Conservation (phyloP, 1,284 basidiomycete species). For the Athelia sp. region DNA sequence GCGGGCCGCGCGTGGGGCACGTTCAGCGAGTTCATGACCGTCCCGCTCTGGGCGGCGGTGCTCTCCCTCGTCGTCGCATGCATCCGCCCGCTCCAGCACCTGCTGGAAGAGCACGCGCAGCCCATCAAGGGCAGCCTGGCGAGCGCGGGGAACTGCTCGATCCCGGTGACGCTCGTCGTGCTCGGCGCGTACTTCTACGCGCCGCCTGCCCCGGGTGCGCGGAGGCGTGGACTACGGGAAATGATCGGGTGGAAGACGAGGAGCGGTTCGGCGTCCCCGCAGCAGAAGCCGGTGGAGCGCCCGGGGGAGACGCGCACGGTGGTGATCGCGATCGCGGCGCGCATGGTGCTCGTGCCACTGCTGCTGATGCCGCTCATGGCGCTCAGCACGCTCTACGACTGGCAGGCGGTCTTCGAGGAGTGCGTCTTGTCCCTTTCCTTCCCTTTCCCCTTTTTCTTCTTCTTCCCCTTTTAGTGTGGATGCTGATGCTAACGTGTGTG, state of each 20-base stretch:
- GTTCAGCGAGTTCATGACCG: conserved; percentile 81
- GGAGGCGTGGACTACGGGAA: conserved; percentile 35
- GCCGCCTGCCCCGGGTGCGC: conserved; percentile 25
- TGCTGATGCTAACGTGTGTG: too few species aligned
- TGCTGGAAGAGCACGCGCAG: conserved; percentile 54
- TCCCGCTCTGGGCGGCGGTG: conserved; percentile 79
- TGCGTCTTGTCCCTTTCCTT: conserved; percentile 33
- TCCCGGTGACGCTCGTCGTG: conserved; percentile 88
- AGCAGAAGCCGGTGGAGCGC: conserved; percentile 16
- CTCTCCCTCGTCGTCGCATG: conserved; percentile 80
- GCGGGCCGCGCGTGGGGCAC: conserved; percentile 29
- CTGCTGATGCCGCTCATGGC: conserved; percentile 73
- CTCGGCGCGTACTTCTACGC: conserved; percentile 89
- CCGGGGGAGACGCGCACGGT: conserved; percentile 82
- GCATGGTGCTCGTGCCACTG: conserved; percentile 86
- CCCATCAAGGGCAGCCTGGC: conserved; percentile 73
- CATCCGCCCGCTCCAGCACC: conserved; percentile 69
- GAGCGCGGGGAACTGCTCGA: conserved; percentile 74
- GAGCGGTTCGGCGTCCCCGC: conserved; percentile 7
- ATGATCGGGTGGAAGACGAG: conserved; percentile 27
- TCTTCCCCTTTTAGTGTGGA: too few species aligned
- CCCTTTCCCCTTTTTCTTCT: too few species aligned
- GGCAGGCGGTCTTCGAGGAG: conserved; percentile 71
- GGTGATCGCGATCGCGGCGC: conserved; percentile 66
- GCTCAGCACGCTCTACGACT: conserved; percentile 53